Conservation (phyloP, 2,329 filamentous ascomycete species). For the Nannizziopsis barbatae region DNA sequence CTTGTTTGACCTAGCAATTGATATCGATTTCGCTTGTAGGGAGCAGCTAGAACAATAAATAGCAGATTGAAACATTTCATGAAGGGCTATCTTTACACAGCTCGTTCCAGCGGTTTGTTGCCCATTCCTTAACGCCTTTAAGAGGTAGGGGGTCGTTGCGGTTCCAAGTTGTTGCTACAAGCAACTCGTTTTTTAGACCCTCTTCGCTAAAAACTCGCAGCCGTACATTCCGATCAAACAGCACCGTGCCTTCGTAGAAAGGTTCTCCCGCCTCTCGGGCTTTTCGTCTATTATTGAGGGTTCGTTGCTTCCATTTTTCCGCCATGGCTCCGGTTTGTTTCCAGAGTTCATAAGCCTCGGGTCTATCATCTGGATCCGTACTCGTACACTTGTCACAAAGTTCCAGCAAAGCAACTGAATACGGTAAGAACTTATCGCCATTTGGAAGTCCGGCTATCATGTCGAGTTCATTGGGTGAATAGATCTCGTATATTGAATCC, state of each 20-base stretch:
- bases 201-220: conserved; percentile 1
- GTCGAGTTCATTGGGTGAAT: background rate
- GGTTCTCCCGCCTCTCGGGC: background rate
- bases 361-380: background rate
- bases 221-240: conserved; percentile 1
- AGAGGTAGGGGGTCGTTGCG: no score
- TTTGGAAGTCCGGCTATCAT: background rate
- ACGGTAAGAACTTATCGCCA: conserved; percentile 8
- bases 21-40: no score
- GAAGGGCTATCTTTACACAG: no score
- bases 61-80: no score
- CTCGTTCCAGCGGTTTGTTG: no score
- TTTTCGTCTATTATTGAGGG: background rate
- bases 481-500: background rate
- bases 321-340: conserved; percentile 3
- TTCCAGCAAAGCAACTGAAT: conserved; percentile 6
- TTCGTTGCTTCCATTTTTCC: background rate
- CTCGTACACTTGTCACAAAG: background rate
- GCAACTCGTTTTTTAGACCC: background rate
- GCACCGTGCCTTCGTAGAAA: conserved; percentile 9
- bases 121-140: no score
- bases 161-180: background rate
- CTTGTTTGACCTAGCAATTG: no score
- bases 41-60: no score
- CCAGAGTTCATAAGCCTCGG: conserved; percentile 9